These are phyloP conservation scores for Rhodotorula sp. DNA, from an alignment of 1,284 basidiomycete genomes.

Conservation along the genomic window DNA sequence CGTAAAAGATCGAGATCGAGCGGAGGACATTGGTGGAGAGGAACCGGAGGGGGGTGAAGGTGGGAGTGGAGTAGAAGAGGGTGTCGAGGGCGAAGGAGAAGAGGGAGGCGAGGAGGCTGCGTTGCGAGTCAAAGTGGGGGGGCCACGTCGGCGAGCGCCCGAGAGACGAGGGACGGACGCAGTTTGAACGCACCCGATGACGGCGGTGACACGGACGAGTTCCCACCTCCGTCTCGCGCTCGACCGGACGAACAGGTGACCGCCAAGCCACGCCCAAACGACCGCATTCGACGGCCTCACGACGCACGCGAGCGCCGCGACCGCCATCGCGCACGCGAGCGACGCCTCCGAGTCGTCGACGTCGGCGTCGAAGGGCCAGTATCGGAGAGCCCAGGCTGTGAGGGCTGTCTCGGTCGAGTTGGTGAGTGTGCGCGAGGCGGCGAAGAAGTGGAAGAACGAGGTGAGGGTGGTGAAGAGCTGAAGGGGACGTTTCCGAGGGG, in stretches of 20 bases:
- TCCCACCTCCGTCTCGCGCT: not conserved
- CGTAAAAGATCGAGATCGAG: constrained; percentile 88
- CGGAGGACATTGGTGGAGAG: constrained; percentile 70
- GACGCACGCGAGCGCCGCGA: constrained; percentile 74
- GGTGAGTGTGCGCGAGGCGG: constrained; percentile 82
- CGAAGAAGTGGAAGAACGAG: constrained; percentile 81
- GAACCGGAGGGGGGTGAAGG: constrained; percentile 79
- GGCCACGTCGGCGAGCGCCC: too few species aligned
- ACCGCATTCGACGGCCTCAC: constrained; percentile 82
- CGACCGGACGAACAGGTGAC: not conserved
- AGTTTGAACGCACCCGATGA: constrained; percentile 23
- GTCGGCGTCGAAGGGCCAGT: constrained; percentile 61
- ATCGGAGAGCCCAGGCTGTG: constrained; percentile 71
- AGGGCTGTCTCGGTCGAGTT: constrained; percentile 90
- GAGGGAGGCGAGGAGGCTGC: constrained; percentile 18
- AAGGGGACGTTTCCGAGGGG: not conserved
- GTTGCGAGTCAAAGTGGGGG: not conserved
- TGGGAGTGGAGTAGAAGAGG: constrained; percentile 64
- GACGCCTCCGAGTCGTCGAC: constrained; percentile 4
- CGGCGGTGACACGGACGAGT: not conserved
- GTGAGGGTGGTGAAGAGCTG: constrained; percentile 78
- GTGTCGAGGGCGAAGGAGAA: constrained; percentile 61
- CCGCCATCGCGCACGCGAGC: constrained; percentile 52
- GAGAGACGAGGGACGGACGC: not conserved
- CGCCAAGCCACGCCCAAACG: constrained; percentile 73